A percentile compares a stretch with the other conserved stretches of the same genome.
Conservation (phyloP, 2,329 filamentous ascomycete species). For the Xylaria sp. region DNA sequence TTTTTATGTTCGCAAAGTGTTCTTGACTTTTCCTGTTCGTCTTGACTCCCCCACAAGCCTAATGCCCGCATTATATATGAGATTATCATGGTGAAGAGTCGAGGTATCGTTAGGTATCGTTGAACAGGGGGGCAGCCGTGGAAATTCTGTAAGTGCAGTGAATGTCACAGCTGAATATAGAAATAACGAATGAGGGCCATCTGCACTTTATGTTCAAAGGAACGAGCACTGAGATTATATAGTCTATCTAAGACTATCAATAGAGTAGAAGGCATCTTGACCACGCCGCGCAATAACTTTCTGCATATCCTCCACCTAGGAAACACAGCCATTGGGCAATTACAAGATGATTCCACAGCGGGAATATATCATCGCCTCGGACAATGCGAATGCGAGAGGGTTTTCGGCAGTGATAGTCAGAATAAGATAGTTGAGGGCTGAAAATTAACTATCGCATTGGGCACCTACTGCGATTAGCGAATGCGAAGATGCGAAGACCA, state of each 20-base stretch:
- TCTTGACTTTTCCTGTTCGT: not conserved
- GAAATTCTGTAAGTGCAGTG: not conserved
- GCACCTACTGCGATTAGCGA: conserved; percentile 14
- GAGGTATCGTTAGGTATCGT: not conserved
- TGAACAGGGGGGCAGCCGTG: not conserved
- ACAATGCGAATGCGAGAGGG: too few species aligned
- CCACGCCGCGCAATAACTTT: not conserved
- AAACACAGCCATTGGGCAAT: not conserved
- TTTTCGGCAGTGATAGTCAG: not conserved
- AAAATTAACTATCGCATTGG: too few species aligned
- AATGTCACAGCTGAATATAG: not conserved
- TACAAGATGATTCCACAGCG: not conserved
- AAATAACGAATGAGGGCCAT: not conserved
- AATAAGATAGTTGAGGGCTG: too few species aligned
- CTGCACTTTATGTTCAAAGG: not conserved
- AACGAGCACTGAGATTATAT: not conserved
- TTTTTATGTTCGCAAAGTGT: conserved; percentile 16
- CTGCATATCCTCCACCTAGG: not conserved
- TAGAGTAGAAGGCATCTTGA: not conserved
- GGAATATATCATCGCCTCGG: not conserved
- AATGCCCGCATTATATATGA: conserved; percentile 3
- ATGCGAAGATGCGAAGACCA: conserved; percentile 1
- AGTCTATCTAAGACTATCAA: not conserved
- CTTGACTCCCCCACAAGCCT: not conserved
- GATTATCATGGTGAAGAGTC: conserved; percentile 10